These are phyloP conservation scores for Kwoniella dendrophila DNA, from an alignment of 768 basidiomycete species.

Conservation along the genomic window DNA sequence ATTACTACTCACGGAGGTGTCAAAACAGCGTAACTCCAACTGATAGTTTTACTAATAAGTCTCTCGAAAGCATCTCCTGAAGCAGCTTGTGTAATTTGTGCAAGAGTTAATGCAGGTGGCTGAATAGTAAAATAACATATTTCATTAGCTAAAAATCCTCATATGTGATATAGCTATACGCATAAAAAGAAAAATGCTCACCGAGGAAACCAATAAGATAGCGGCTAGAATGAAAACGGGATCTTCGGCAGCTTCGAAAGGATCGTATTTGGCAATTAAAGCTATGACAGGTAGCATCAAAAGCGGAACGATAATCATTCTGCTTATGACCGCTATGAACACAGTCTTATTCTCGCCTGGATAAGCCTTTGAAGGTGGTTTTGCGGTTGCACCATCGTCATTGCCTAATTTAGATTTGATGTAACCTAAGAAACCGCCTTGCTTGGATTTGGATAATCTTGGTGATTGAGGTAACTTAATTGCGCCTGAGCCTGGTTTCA, in stretches of 20 bases:
- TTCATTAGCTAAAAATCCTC: not conserved
- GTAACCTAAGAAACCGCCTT: constrained; percentile 16
- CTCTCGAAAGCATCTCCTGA: constrained; percentile 87
- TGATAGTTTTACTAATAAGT: constrained; percentile 85
- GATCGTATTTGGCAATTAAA: constrained; percentile 61
- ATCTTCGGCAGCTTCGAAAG: constrained; percentile 56
- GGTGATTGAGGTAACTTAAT: not conserved
- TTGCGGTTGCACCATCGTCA: not conserved
- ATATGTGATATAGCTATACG: not conserved
- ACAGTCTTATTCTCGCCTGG: constrained; percentile 80
- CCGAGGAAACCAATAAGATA: constrained; percentile 72
- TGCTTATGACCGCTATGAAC: constrained; percentile 73
- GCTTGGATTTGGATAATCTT: not conserved
- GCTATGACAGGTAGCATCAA: constrained; percentile 76
- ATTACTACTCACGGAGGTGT: constrained; percentile 72
- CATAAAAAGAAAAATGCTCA: constrained; percentile 25
- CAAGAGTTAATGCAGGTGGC: constrained; percentile 75
- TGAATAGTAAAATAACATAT: constrained; percentile 53
- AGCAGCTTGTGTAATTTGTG: constrained; percentile 82
- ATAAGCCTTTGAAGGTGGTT: constrained; percentile 27
- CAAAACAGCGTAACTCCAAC: constrained; percentile 86
- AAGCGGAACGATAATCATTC: constrained; percentile 85
- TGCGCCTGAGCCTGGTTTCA: not conserved
- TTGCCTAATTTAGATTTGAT: constrained; percentile 31
- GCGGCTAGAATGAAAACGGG: constrained; percentile 73